These are phyloP conservation scores for Hypericum perforatum DNA, from an alignment of 345 rosid species.

Conservation along the genomic window DNA sequence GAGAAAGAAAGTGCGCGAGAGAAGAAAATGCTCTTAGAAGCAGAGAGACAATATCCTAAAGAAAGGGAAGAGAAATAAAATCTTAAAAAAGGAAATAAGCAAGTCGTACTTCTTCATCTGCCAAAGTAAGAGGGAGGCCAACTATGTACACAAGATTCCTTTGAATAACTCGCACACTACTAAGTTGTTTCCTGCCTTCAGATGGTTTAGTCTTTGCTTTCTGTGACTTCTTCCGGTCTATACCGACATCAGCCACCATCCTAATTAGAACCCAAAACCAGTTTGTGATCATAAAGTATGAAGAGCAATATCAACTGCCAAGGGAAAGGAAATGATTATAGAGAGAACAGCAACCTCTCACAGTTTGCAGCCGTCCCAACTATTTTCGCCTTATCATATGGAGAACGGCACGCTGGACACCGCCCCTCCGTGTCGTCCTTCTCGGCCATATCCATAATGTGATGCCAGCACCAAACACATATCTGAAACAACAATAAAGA, in stretches of 20 bases:
- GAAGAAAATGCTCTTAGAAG: not conserved
- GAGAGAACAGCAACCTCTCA: slow-evolving; percentile 45
- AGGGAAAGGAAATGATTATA: not conserved
- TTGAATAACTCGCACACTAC: slow-evolving; percentile 74
- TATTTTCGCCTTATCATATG: slow-evolving; percentile 89
- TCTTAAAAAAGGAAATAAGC: not conserved
- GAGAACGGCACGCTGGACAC: slow-evolving; percentile 84
- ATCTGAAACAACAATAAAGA: slow-evolving; percentile 30
- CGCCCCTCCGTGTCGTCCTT: slow-evolving; percentile 78
- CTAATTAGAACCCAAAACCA: slow-evolving; percentile 14
- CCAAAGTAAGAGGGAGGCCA: slow-evolving; percentile 79
- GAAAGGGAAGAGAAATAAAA: not conserved
- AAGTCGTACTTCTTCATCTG: slow-evolving; percentile 70
- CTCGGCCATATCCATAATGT: slow-evolving; percentile 91
- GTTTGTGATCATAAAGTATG: not conserved
- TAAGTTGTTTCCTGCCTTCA: slow-evolving; percentile 71
- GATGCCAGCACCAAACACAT: slow-evolving; percentile 99
- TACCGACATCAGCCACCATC: slow-evolving; percentile 27
- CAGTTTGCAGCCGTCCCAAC: slow-evolving; percentile 65
- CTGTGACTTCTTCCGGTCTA: slow-evolving; percentile 48
- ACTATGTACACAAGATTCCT: slow-evolving; percentile 84
- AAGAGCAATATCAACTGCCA: not conserved
- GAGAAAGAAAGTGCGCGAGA: not conserved
- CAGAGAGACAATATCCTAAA: not conserved
- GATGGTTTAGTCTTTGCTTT: slow-evolving; percentile 53